Conservation (phyloP, 2,329 filamentous ascomycete species). For the Fusarium chlamydosporum region DNA sequence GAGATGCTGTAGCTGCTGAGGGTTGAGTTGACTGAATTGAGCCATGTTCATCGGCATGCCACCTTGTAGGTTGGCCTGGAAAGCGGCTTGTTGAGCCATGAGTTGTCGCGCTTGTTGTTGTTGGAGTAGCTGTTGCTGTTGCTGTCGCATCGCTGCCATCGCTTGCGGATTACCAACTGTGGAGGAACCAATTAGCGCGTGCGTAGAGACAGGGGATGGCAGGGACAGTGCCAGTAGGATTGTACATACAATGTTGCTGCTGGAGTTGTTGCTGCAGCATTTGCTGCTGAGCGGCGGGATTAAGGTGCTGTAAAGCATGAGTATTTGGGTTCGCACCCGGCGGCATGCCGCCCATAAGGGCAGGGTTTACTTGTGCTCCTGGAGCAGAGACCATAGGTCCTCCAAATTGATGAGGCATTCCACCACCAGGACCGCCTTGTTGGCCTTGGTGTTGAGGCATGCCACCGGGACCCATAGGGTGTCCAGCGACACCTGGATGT, state of each 20-base stretch:
- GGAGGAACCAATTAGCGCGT: constrained; percentile 29
- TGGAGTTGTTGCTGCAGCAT: constrained; percentile 68
- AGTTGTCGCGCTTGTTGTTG: constrained; percentile 69
- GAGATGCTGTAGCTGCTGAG: constrained; percentile 67
- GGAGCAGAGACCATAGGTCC: constrained; percentile 80
- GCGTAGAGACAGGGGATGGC: constrained; percentile 27
- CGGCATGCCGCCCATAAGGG: constrained; percentile 83
- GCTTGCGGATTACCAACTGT: constrained; percentile 57
- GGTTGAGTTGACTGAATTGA: constrained; percentile 65
- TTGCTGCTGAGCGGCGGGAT: constrained; percentile 71
- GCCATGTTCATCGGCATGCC: constrained; percentile 68
- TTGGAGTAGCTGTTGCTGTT: constrained; percentile 70
- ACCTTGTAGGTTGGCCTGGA: constrained; percentile 66
- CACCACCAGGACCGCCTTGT: constrained; percentile 74
- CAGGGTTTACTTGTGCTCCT: constrained; percentile 79
- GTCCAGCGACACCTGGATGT: constrained; percentile 77
- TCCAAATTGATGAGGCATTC: constrained; percentile 76
- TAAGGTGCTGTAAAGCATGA: constrained; percentile 80
- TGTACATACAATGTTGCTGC: constrained; percentile 55
- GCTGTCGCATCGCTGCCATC: constrained; percentile 65
- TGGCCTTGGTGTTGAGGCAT: constrained; percentile 79
- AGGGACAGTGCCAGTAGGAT: constrained; percentile 10
- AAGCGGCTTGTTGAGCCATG: constrained; percentile 68
- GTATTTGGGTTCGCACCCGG: constrained; percentile 75
- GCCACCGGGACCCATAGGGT: constrained; percentile 70